Percentiles rank a stretch among this genome's conserved stretches.
Evolutionary conservation across 768 basidiomycete genomes (phyloP).

Genomic region (Trametes meyenii): DNA sequence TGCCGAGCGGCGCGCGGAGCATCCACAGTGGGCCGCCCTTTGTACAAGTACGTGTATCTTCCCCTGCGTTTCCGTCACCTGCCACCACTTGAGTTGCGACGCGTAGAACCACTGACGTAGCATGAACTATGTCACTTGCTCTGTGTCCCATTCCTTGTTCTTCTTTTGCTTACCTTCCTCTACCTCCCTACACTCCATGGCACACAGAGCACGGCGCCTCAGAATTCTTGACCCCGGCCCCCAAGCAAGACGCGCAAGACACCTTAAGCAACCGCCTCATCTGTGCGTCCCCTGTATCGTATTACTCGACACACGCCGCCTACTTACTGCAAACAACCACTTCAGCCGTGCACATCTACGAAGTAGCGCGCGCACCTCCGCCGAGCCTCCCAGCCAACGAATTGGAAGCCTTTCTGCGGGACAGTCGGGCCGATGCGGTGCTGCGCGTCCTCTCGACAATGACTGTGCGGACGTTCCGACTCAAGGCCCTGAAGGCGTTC

Average conservation of each 20-base stretch:
- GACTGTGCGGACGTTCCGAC: slow-evolving; percentile 62
- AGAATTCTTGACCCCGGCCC: slow-evolving; percentile 35
- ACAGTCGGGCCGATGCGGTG: slow-evolving; percentile 2
- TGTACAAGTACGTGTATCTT: slow-evolving; percentile 54
- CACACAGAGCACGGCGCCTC: slow-evolving; percentile 61
- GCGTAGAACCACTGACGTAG: neutral
- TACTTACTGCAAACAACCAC: neutral
- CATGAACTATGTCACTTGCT: neutral
- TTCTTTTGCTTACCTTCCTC: too few species aligned
- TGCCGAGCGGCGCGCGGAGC: slow-evolving; percentile 47
- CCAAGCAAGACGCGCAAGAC: slow-evolving; percentile 43
- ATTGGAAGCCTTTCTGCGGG: neutral
- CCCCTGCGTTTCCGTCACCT: neutral
- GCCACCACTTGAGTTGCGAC: too few species aligned
- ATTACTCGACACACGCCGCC: too few species aligned
- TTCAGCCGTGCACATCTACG: slow-evolving; percentile 25
- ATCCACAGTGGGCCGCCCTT: slow-evolving; percentile 69
- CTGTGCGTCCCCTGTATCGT: slow-evolving; percentile 41
- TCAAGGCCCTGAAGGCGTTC: slow-evolving; percentile 61
- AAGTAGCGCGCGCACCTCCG: slow-evolving; percentile 4
- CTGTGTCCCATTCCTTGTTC: neutral
- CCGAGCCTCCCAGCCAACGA: neutral
- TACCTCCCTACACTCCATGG: neutral
- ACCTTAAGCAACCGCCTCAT: slow-evolving; percentile 66
- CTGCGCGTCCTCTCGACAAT: slow-evolving; percentile 70